Conservation (phyloP, 495 filamentous ascomycete species). For the Endocarpon pusillum region DNA sequence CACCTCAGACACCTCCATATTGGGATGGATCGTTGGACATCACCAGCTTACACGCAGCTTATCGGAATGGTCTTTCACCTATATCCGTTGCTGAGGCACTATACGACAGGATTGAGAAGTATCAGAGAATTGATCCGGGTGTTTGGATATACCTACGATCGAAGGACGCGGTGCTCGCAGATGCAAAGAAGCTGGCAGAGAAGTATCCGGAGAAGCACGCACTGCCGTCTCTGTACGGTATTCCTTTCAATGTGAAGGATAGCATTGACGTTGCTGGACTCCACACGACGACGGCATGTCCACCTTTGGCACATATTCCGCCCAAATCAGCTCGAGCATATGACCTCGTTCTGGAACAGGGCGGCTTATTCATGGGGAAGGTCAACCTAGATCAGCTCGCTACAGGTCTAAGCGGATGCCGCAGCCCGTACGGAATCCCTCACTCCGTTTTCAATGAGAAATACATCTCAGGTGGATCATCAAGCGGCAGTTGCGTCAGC, state of each 20-base stretch:
- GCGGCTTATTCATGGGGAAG: conserved; percentile 48
- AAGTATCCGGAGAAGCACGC: conserved; percentile 21
- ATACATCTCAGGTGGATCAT: conserved; percentile 49
- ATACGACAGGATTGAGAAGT: conserved; percentile 26
- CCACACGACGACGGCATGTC: conserved; percentile 42
- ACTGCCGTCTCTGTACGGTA: conserved; percentile 42
- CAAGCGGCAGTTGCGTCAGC: conserved; percentile 39
- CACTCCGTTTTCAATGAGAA: conserved; percentile 31
- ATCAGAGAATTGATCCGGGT: conserved; percentile 28
- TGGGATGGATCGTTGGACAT: conserved; percentile 26
- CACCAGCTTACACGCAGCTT: conserved; percentile 18
- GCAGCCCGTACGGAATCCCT: conserved; percentile 43
- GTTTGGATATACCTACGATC: conserved; percentile 36
- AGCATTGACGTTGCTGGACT: conserved; percentile 41
- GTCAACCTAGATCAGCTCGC: conserved; percentile 53
- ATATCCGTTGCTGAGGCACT: conserved; percentile 22
- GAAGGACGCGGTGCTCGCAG: conserved; percentile 20
- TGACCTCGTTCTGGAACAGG: conserved; percentile 19
- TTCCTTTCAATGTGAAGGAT: conserved; percentile 50
- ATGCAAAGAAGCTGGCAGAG: conserved; percentile 26
- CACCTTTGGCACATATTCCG: conserved; percentile 32
- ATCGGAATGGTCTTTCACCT: conserved; percentile 25
- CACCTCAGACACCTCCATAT: conserved; percentile 16
- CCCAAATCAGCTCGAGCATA: conserved; percentile 14
- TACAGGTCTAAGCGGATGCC: conserved; percentile 42